Percentiles rank a stretch among this genome's conserved stretches.
Evolutionary conservation across 352 stramenopile species (phyloP).

Genomic region (Phytophthora crassamura): DNA sequence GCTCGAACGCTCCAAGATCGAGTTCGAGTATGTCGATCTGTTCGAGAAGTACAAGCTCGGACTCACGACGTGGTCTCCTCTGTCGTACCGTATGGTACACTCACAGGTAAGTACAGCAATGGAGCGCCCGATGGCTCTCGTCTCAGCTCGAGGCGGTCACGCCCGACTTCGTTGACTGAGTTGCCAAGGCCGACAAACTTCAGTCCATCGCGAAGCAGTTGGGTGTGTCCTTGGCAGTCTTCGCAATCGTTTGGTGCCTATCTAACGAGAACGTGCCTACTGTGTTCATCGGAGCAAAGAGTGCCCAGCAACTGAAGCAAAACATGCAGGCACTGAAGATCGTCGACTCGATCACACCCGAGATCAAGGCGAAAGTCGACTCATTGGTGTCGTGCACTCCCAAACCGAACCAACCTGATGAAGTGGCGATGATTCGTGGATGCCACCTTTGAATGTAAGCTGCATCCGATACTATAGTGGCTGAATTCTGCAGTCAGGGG

Average conservation of each 20-base stretch:
- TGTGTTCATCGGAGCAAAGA: constrained; percentile 62
- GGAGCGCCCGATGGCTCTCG: constrained; percentile 36
- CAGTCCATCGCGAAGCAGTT: constrained; percentile 48
- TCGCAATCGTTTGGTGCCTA: constrained; percentile 65
- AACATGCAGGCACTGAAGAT: constrained; percentile 60
- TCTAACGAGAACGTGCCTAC: constrained; percentile 61
- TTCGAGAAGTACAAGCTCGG: too few species aligned
- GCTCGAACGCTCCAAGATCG: too few species aligned
- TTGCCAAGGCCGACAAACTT: constrained; percentile 38
- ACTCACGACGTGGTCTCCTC: too few species aligned
- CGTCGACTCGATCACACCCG: constrained; percentile 49
- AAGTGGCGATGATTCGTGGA: constrained; percentile 3
- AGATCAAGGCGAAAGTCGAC: constrained; percentile 62
- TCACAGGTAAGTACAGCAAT: constrained; percentile 69
- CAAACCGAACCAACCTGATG: constrained; percentile 5
- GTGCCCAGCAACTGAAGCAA: constrained; percentile 49
- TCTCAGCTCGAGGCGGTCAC: constrained; percentile 13
- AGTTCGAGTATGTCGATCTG: too few species aligned
- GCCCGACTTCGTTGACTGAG: constrained; percentile 18
- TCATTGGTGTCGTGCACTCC: constrained; percentile 23
- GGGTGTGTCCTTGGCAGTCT: constrained; percentile 43
- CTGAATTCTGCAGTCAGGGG: too few species aligned
- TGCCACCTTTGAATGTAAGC: constrained; percentile 5
- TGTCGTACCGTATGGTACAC: too few species aligned
- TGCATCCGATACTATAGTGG: too few species aligned